phyloP scores from a whole-genome alignment of 2,329 filamentous ascomycete species.

The Dichotomopilus funicola region DNA sequence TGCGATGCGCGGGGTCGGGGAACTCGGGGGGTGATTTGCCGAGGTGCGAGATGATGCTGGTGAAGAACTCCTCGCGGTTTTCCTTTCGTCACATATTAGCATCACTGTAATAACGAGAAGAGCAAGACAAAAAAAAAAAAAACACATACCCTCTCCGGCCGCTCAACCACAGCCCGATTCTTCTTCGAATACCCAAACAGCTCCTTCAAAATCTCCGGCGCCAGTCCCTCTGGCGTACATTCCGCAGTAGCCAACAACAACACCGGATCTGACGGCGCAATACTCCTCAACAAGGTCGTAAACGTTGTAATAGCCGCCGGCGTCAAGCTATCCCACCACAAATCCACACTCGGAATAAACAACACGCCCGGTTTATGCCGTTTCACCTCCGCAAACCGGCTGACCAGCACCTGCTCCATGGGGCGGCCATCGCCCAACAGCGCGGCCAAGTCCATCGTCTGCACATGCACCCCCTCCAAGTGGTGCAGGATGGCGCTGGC shows the following conservation, averaged over 20 bases:
- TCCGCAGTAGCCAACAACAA: constrained; percentile 83
- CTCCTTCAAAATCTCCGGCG: constrained; percentile 60
- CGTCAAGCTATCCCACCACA: constrained; percentile 67
- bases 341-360: constrained; percentile 83
- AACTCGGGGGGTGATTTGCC: constrained; percentile 77
- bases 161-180: constrained; percentile 64
- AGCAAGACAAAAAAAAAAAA: no score
- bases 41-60: constrained; percentile 66
- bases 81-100: constrained; percentile 34
- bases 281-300: constrained; percentile 68
- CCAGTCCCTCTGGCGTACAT: constrained; percentile 45
- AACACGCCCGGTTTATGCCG: constrained; percentile 94
- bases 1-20: constrained; percentile 77
- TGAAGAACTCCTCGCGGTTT: constrained; percentile 74
- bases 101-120: no score
- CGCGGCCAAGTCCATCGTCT: constrained; percentile 86
- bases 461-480: constrained; percentile 89
- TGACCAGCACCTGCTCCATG: constrained; percentile 81
- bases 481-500: constrained; percentile 80
- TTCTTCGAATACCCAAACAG: constrained; percentile 80
- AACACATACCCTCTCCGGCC: constrained; percentile 58
- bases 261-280: constrained; percentile 86
- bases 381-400: constrained; percentile 86
- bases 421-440: constrained; percentile 75
- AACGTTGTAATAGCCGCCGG: constrained; percentile 73